Percentiles rank a stretch among this genome's conserved stretches.
Conservation (phyloP, 371 early-diverging fungal species). For the Circinella umbellata region DNA sequence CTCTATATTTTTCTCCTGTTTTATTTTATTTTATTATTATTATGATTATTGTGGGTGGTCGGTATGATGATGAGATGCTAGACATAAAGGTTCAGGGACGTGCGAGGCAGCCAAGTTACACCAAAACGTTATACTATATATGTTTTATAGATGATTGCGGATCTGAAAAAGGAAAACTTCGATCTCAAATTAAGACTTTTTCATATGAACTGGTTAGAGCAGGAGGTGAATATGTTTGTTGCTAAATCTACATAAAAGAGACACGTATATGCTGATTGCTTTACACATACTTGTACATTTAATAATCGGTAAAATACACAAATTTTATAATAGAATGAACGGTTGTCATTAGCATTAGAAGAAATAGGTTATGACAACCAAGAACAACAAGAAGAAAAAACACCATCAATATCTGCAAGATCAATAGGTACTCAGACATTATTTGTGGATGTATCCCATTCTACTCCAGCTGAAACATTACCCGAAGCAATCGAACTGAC, state of each 20-base stretch:
- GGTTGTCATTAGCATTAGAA: constrained; percentile 12
- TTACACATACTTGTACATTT: too few species aligned
- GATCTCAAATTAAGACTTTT: constrained; percentile 46
- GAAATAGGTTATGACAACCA: background rate
- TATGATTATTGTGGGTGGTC: too few species aligned
- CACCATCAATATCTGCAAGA: constrained; percentile 6
- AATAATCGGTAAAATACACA: background rate
- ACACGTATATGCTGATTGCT: background rate
- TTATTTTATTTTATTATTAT: too few species aligned
- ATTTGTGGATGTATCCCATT: background rate
- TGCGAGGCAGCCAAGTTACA: constrained; percentile 1
- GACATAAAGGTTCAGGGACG: background rate
- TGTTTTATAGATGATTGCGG: constrained; percentile 35
- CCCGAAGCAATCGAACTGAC: constrained; percentile 27
- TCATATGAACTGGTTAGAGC: constrained; percentile 31
- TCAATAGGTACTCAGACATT: constrained; percentile 22
- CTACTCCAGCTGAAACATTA: constrained; percentile 22
- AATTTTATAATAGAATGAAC: constrained; percentile 15
- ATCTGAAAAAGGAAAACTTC: constrained; percentile 54
- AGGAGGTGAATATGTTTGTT: constrained; percentile 2
- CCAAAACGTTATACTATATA: background rate
- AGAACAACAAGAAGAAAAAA: background rate
- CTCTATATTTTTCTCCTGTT: too few species aligned
- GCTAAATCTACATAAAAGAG: background rate
- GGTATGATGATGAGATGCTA: too few species aligned